Base-by-base conservation (phyloP, 2,329 filamentous ascomycete species). In the Botrytis paeoniae region DNA sequence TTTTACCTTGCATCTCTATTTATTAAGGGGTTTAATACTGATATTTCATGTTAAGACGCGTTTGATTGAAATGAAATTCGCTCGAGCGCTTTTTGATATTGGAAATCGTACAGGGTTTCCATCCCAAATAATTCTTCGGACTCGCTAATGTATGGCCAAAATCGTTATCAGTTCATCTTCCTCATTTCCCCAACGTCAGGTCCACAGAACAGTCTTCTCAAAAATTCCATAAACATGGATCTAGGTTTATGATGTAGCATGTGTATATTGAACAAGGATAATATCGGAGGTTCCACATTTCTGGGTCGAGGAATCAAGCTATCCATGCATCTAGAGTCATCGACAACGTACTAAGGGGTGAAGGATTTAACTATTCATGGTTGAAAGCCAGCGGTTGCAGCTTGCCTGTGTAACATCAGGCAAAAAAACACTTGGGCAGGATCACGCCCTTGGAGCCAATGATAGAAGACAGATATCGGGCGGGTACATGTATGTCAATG, bases 161-260 rank as follows among this genome's bases (percentile, higher is more conserved):
- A n/a, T 71, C 60, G 60, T 71, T 71, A 71, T 66, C 61, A 66
- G 43, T 57, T 45, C 61, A 45, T 66, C 25, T 65, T 65, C 32
- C 45, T 68, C 65, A 51, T 57, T 59, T 66, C 70, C 70, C 61
- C 70, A 71, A 29, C 20, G 29, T 57, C 37, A 64, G 59, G 35
- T 39, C 54, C 35, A 57, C 48, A 68, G 12, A 16, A 68, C n/a
- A 68, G 48, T 57, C 51, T 32, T 57, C 48, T 68, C 37, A 41
- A 41, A 54, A 57, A 41, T 68, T 68, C 48, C 35, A 41, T 41
- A 41, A 68, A 22, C 65, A 68, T 57, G 65, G 65, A 68, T 68
- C 35, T 54, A 57, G 65, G 65, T 32, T 57, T 41, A 32, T 32
- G n/a, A 29, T 39, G 18, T 57, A 68, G 65, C 35, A 37, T 29